Evolutionary conservation across 306 rosid genomes (phyloP).

Genomic region (Trifolium dubium): DNA sequence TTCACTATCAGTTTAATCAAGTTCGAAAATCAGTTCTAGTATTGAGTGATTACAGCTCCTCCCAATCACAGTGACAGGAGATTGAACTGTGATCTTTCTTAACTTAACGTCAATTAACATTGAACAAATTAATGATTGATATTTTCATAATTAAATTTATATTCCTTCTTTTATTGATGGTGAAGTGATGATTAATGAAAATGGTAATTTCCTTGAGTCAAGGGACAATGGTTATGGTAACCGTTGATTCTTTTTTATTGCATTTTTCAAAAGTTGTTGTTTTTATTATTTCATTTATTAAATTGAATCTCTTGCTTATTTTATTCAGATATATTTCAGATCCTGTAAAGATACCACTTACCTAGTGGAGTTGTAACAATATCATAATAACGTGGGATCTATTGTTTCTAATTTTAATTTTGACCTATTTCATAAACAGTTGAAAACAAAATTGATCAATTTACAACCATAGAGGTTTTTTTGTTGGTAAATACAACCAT

Average conservation of each 20-base stretch:
- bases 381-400: background rate
- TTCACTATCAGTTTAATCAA: too few species aligned
- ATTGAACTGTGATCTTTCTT: too few species aligned
- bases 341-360: background rate
- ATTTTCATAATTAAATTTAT: background rate
- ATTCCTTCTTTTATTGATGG: background rate
- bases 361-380: background rate
- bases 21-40: too few species aligned
- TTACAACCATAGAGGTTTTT: too few species aligned
- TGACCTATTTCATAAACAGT: background rate
- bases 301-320: background rate
- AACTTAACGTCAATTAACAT: too few species aligned
- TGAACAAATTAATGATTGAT: too few species aligned
- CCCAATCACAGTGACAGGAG: too few species aligned
- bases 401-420: too few species aligned
- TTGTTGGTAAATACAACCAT: too few species aligned
- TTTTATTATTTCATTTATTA: background rate
- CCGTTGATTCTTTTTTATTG: background rate
- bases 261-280: background rate
- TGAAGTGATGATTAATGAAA: background rate
- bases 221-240: background rate
- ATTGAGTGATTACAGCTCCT: too few species aligned
- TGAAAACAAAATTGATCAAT: too few species aligned
- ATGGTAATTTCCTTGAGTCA: background rate
- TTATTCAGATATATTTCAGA: background rate